Percentiles rank a stretch among this genome's conserved stretches.
Conservation (phyloP, 1,139 yeast species). For the Taphrina sp. region DNA sequence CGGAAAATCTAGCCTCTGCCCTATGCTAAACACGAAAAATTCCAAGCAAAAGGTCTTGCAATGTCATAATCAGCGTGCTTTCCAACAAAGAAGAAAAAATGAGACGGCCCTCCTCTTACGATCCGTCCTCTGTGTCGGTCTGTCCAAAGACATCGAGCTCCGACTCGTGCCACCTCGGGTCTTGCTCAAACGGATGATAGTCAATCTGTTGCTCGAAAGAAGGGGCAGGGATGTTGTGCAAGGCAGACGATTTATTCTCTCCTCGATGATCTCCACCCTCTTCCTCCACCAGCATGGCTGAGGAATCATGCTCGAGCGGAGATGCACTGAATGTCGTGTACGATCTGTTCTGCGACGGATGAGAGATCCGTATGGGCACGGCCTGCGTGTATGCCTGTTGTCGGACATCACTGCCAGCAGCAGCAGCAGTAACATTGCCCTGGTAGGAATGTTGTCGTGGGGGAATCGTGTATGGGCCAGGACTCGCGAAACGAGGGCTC, state of each 20-base stretch:
- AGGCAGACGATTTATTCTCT: not conserved
- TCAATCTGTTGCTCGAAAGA: not conserved
- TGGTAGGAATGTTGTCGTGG: slow-evolving; percentile 5
- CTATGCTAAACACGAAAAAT: too few relatives aligned
- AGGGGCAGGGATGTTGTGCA: not conserved
- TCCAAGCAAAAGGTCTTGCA: too few relatives aligned
- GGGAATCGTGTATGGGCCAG: slow-evolving; percentile 11
- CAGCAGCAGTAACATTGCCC: too few relatives aligned
- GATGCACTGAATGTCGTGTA: not conserved
- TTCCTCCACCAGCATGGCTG: not conserved
- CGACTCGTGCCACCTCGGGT: not conserved
- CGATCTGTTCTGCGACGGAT: not conserved
- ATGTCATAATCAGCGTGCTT: too few relatives aligned
- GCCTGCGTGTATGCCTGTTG: not conserved
- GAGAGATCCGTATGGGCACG: not conserved
- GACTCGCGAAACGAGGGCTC: slow-evolving; percentile 13
- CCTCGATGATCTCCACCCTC: not conserved
- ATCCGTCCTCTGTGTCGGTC: too few relatives aligned
- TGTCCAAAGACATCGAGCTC: not conserved
- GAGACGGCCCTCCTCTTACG: too few relatives aligned
- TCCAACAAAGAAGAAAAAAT: too few relatives aligned
- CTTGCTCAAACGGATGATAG: not conserved
- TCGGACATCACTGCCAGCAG: not conserved
- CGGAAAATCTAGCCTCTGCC: too few relatives aligned
- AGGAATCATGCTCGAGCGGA: not conserved